Evolutionary conservation across 2,329 filamentous ascomycete genomes (phyloP), one percentile per base, ranked within the genome.

Genomic region (Escovopsis sp.): DNA sequence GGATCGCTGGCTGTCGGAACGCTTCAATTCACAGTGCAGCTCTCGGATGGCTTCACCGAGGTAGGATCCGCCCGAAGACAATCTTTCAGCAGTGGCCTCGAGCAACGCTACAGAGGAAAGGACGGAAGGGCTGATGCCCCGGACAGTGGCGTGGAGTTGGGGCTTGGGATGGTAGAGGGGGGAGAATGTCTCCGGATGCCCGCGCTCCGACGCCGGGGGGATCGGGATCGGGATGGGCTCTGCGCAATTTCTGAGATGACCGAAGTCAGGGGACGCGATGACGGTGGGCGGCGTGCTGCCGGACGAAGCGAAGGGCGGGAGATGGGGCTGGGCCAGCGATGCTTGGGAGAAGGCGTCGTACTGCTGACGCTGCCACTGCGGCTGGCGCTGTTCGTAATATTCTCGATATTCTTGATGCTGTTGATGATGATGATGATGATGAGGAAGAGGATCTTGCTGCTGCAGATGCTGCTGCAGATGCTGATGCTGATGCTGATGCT

Each of bases 31-130:
- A 47, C 76, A 68, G 59, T 85, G 78, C 49, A 85, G 68, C 54
- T 81, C 76, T 45, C 81, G 74, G 52, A 87, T 88, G 51, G 84
- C 82, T 64, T 83, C 76, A 32, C 28, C 28, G 53, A 82, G 82
- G 54, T 87, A 82, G 47, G 83, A 85, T 48, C 79, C 83, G 44
- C 77, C 80, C 65, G 75, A 73, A 51, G 80, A 84, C 59, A 88
- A 68, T 49, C 77, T 73, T 60, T 87, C 82, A 39, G 83, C 83
- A 10, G 77, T 80, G 49, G 81, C 78, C 60, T 89, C 83, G 48
- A 88, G 73, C 40, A 79, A 75, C 49, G 80, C 77, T 48, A 88
- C 78, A 30, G 75, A 75, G 26, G 69, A 39, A 12, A 41, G 65
- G 38, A 77, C 60, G 28, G 62, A 59, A 12, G 67, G 59, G 40